Conservation (phyloP, 2,329 filamentous ascomycete species). For the Dothiorella sarmentorum region DNA sequence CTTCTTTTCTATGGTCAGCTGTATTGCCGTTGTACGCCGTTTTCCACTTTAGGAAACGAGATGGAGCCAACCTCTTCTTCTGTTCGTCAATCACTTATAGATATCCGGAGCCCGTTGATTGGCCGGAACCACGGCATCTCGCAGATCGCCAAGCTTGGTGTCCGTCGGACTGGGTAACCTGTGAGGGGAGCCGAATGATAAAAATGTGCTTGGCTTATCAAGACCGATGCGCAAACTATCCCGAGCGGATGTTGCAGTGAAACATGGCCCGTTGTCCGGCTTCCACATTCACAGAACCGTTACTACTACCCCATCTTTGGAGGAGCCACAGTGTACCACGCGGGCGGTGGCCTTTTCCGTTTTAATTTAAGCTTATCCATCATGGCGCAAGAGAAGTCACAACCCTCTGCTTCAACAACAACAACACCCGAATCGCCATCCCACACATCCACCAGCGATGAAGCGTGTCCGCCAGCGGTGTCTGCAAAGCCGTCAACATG, state of each 20-base stretch:
- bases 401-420: neutral
- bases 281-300: neutral
- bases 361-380: neutral
- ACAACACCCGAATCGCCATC: neutral
- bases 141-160: neutral
- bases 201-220: slow-evolving; percentile 1
- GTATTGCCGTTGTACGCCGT: too few species aligned
- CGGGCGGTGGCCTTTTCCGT: neutral
- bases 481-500: neutral
- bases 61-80: too few species aligned
- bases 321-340: neutral
- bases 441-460: neutral
- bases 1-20: too few species aligned
- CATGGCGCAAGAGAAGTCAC: neutral
- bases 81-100: too few species aligned
- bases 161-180: slow-evolving; percentile 2
- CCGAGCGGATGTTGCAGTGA: neutral
- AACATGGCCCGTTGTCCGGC: neutral
- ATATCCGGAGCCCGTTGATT: too few species aligned
- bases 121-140: neutral
- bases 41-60: too few species aligned
- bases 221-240: neutral
- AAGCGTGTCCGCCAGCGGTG: neutral
- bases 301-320: neutral
- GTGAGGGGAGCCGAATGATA: slow-evolving; percentile 5